These are phyloP conservation scores for Stipa capillata DNA, from an alignment of 176 grass and related monocot genomes.

Conservation along the genomic window DNA sequence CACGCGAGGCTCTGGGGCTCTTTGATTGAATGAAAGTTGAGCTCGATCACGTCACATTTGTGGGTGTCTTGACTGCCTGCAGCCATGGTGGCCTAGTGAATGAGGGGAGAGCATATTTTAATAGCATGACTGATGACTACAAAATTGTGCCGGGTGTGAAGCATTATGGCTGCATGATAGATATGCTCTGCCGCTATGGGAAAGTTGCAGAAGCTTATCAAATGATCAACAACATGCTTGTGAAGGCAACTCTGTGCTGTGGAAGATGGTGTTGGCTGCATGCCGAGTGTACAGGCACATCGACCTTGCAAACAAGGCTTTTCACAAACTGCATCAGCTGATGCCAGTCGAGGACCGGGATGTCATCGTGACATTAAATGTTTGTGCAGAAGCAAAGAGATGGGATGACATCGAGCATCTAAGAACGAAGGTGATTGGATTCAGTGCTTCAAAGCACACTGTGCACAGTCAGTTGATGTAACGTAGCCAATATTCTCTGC, in stretches of 20 bases:
- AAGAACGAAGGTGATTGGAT: slow-evolving; percentile 28
- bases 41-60: slow-evolving; percentile 51
- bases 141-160: slow-evolving; percentile 54
- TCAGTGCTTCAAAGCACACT: slow-evolving; percentile 20
- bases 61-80: slow-evolving; percentile 61
- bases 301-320: slow-evolving; percentile 16
- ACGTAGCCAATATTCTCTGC: not conserved
- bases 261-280: slow-evolving; percentile 66
- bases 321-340: slow-evolving; percentile 12
- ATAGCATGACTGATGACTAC: slow-evolving; percentile 41
- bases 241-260: slow-evolving; percentile 40
- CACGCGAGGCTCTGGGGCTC: slow-evolving; percentile 36
- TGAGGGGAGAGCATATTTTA: slow-evolving; percentile 45
- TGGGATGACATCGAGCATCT: slow-evolving; percentile 61
- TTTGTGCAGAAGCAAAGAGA: slow-evolving; percentile 52
- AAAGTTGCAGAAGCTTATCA: slow-evolving; percentile 53
- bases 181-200: slow-evolving; percentile 55
- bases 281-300: slow-evolving; percentile 38
- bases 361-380: slow-evolving; percentile 44
- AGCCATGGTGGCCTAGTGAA: slow-evolving; percentile 54
- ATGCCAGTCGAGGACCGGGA: slow-evolving; percentile 23
- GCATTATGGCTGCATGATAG: slow-evolving; percentile 75
- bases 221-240: slow-evolving; percentile 45
- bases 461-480: slow-evolving; percentile 41
- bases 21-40: slow-evolving; percentile 48